phyloP scores from a whole-genome alignment of 2,329 filamentous ascomycete species.

The Aotearoamyces nothofagi region DNA sequence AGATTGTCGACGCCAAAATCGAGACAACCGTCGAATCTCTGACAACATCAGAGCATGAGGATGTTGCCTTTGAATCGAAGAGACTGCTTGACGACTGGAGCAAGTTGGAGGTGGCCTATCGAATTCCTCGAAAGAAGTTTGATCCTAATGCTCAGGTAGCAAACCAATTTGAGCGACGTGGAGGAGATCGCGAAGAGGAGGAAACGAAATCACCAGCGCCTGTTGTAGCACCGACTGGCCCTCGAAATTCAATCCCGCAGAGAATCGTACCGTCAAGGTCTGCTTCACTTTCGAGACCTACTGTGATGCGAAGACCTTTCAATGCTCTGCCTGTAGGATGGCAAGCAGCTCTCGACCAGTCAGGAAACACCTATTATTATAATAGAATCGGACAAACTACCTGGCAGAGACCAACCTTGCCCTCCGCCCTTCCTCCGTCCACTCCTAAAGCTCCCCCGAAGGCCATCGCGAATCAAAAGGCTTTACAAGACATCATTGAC shows the following conservation, averaged over 20 bases:
- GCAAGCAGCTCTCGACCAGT: slow-evolving; percentile 59
- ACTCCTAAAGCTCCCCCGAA: slow-evolving; percentile 38
- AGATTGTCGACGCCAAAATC: slow-evolving; percentile 92
- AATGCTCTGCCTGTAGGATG: slow-evolving; percentile 65
- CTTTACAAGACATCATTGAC: slow-evolving; percentile 73
- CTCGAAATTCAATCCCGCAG: slow-evolving; percentile 30
- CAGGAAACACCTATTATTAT: slow-evolving; percentile 75
- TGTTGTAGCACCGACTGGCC: slow-evolving; percentile 30
- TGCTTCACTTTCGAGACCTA: slow-evolving; percentile 28
- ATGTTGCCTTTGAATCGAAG: slow-evolving; percentile 57
- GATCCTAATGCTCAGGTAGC: slow-evolving; percentile 47
- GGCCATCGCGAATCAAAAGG: slow-evolving; percentile 40
- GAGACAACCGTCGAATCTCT: slow-evolving; percentile 65
- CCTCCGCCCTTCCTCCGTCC: slow-evolving; percentile 41
- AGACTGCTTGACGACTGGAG: slow-evolving; percentile 73
- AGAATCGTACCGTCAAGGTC: slow-evolving; percentile 32
- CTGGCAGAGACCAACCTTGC: slow-evolving; percentile 63
- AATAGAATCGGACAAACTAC: slow-evolving; percentile 62
- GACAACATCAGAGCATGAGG: slow-evolving; percentile 51
- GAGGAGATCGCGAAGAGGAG: slow-evolving; percentile 40
- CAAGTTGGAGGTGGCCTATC: slow-evolving; percentile 77
- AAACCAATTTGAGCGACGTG: slow-evolving; percentile 48
- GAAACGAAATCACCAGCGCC: slow-evolving; percentile 18
- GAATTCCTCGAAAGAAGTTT: slow-evolving; percentile 80
- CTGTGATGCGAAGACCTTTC: slow-evolving; percentile 37